Conservation (phyloP, 345 rosid species). For the Balakata baccata region DNA sequence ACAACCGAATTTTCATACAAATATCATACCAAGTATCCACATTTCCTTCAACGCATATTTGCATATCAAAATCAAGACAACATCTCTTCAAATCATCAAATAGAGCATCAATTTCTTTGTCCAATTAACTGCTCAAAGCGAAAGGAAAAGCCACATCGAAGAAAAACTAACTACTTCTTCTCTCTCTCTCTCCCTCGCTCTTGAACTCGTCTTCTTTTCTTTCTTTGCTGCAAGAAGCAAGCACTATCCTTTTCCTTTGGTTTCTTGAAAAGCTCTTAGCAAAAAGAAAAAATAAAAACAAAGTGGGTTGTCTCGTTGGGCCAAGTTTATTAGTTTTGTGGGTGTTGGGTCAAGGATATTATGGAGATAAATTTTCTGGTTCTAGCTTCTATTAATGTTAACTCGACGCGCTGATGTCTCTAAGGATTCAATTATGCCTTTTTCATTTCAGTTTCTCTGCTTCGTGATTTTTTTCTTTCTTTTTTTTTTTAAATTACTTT, state of each 20-base stretch:
- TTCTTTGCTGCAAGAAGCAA: conserved; percentile 9
- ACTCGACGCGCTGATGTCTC: conserved; percentile 38
- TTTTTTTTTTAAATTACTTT: no score
- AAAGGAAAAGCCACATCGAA: conserved; percentile 54
- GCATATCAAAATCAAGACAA: conserved; percentile 40
- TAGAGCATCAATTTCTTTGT: conserved; percentile 30
- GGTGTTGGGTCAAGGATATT: not conserved
- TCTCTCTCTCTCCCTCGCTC: not conserved
- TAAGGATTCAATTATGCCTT: conserved; percentile 39
- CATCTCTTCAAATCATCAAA: conserved; percentile 46
- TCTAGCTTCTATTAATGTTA: conserved; percentile 37
- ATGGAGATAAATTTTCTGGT: conserved; percentile 66
- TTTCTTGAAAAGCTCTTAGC: not conserved
- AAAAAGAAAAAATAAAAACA: not conserved
- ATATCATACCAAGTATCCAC: conserved; percentile 47
- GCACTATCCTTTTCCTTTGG: not conserved
- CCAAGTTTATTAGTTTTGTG: not conserved
- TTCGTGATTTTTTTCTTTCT: not conserved
- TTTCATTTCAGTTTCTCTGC: no score
- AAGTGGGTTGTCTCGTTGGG: not conserved
- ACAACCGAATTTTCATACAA: conserved; percentile 44
- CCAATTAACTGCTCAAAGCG: conserved; percentile 34
- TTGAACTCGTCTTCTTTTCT: not conserved
- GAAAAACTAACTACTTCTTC: not conserved
- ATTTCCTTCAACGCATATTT: conserved; percentile 39